Base-by-base conservation (phyloP, 129 eudicot species). In the Tanacetum coccineum region DNA sequence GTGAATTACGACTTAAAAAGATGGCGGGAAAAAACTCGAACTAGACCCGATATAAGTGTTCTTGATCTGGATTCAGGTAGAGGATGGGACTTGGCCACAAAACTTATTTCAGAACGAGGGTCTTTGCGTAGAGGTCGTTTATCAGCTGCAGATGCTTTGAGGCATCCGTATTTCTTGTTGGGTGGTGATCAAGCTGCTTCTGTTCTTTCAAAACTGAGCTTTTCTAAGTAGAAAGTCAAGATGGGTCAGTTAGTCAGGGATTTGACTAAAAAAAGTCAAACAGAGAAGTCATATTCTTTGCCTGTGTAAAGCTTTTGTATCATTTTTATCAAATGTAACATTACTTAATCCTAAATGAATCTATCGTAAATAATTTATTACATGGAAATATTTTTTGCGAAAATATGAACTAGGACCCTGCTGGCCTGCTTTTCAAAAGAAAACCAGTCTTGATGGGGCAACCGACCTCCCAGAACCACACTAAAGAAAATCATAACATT, bases 161-260 rank as follows among this genome's bases (percentile, higher is more conserved):
- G 98, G 82, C 98, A 93, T 83, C 98, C 98, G 6, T 93, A 93
- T 82, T 93, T 93, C 79, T 82, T 93, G 78, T 81, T 88, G 76
- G 98, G 98, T 53, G 91, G 89, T 67, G 98, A 93, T 70, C 98
- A 88, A 72, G 98, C 98, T 4, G 98, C 98, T 66, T 87, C 98
- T 15, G 98, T 86, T 82, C 89, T 93, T 70, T 88, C 96, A 1
- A 93, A 84, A 62, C 72, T 93, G 61, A 89, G 86, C 70, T 75
- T 88, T 9, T 76, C 78, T 50, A 83, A 88, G 75, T 84, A 88
- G 73, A 73, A 78, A 65, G 49, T 18, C 42, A 61, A 58, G 58
- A 56, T 52, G 42, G 44, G 47, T 53, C 28, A 13, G 6, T 13
- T 57, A 22, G 42, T 26, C 40, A 57, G 62, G 59, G 64, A 42